Base-by-base conservation (phyloP, 1,284 basidiomycete genomes). In the Boletus sp. region DNA sequence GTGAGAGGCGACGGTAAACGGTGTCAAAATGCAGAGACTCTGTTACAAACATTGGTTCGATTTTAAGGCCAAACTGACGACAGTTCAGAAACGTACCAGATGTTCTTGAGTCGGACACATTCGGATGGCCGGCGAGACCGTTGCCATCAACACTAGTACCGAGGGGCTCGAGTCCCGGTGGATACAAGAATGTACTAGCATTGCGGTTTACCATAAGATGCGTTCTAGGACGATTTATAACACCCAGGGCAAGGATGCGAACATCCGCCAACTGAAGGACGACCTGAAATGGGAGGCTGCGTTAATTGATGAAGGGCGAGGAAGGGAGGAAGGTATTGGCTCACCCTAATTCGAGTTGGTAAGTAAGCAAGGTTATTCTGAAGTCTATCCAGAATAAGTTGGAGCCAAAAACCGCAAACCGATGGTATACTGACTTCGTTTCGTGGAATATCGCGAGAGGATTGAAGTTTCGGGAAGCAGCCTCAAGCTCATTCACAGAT, bases 211-310 rank as follows among this genome's bases (percentile, higher is more conserved):
- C 75, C 15, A 72, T 79, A 44, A 86, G 76, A 39, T 78, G 70
- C 55, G 81, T 84, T 55, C 78, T 77, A 6, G 86, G 84, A 46
- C 75, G 80, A 58, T 81, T 79, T 37, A 87, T 76, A 0, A 84
- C 84, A 7, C 89, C 89, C 36, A 91, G 77, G 1, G 83, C 87
- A 54, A 92, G 71, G 53, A 92, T 80, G n/a, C 89, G 81, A 20
- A 89, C 82, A 67, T 92, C 90, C 13, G 80, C 76, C 49, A 92
- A 76, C 66, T 88, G 81, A 16, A 90, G 78, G 20, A 91, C 78
- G 31, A 88, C 78, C 88, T 89, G 50, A 27, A 57, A 48, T 46
- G 16, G 20, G 12, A 47, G 22, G 35, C 13, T 33, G 39, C 5
- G 22, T 66, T 31, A 70, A 37, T 22, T 36, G 12, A 27, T 37